These are phyloP conservation scores for Carex scoparia DNA, from an alignment of 176 grass and related monocot genomes.

Conservation along the genomic window DNA sequence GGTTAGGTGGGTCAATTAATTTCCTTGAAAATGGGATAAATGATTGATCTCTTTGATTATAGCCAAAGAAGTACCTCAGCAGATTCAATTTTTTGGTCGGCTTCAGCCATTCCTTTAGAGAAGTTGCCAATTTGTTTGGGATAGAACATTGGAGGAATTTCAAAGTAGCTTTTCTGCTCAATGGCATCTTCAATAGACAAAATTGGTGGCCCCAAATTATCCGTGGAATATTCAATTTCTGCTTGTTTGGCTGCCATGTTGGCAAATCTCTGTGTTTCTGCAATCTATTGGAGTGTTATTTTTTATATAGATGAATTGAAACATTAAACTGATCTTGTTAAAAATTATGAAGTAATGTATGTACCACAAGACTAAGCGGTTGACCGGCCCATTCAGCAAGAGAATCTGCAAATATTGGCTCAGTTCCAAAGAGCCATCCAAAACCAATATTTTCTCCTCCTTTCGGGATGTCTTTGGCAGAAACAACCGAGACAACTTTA, in stretches of 20 bases:
- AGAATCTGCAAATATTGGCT: slow-evolving; percentile 60
- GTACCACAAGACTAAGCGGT: slow-evolving; percentile 69
- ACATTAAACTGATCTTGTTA: not conserved
- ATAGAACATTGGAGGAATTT: slow-evolving; percentile 28
- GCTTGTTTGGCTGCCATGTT: slow-evolving; percentile 64
- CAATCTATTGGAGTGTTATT: slow-evolving; percentile 34
- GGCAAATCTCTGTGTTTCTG: slow-evolving; percentile 69
- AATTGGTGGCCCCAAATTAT: slow-evolving; percentile 51
- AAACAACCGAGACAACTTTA: slow-evolving; percentile 51
- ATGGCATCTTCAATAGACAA: slow-evolving; percentile 67
- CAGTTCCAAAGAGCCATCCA: slow-evolving; percentile 39
- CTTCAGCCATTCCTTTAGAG: slow-evolving; percentile 59
- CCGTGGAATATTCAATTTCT: slow-evolving; percentile 44
- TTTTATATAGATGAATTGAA: not conserved
- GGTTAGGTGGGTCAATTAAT: not conserved
- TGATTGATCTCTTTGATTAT: not conserved
- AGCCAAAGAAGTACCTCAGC: slow-evolving; percentile 43
- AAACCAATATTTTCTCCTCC: slow-evolving; percentile 62
- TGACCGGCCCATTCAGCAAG: slow-evolving; percentile 64
- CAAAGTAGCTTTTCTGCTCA: slow-evolving; percentile 39
- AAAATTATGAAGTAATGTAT: not conserved
- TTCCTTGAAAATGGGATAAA: not conserved
- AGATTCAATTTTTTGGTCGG: slow-evolving; percentile 53
- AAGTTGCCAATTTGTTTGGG: slow-evolving; percentile 65
- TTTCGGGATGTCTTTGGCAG: slow-evolving; percentile 64